Conservation (phyloP, 495 filamentous ascomycete species). For the Xylaria palmicola region DNA sequence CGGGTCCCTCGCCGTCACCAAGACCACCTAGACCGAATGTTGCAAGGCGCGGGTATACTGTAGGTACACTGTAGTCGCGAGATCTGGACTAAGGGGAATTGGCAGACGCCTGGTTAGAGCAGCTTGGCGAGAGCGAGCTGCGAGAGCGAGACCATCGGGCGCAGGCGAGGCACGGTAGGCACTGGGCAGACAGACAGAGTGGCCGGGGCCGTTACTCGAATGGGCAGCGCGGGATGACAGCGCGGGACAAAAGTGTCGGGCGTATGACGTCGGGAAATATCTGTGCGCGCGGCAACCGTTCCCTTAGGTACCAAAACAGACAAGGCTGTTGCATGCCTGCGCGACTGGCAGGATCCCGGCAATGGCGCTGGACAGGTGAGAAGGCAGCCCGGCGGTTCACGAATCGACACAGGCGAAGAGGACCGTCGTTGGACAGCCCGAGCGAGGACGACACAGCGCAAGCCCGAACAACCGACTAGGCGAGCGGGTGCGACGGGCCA, state of each 20-base stretch:
- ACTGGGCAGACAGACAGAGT: too few relatives aligned
- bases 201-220: background rate
- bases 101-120: background rate
- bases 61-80: background rate
- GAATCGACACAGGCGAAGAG: background rate
- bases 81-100: slow-evolving; percentile 1
- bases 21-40: background rate
- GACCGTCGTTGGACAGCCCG: background rate
- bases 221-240: background rate
- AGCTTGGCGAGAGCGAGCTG: background rate
- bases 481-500: too few relatives aligned
- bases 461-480: background rate
- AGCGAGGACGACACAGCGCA: background rate
- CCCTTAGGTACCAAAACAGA: slow-evolving; percentile 1
- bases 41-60: background rate
- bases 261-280: slow-evolving; percentile 10
- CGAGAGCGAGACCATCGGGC: background rate
- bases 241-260: too few relatives aligned
- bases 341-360: background rate
- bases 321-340: slow-evolving; percentile 4
- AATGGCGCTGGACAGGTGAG: slow-evolving; percentile 5
- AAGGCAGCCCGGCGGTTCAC: background rate
- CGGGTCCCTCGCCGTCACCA: background rate
- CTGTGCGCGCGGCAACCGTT: background rate
- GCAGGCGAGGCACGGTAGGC: background rate